These are phyloP conservation scores for Beauveria asiatica DNA, from an alignment of 2,329 filamentous ascomycete genomes.

Conservation along the genomic window DNA sequence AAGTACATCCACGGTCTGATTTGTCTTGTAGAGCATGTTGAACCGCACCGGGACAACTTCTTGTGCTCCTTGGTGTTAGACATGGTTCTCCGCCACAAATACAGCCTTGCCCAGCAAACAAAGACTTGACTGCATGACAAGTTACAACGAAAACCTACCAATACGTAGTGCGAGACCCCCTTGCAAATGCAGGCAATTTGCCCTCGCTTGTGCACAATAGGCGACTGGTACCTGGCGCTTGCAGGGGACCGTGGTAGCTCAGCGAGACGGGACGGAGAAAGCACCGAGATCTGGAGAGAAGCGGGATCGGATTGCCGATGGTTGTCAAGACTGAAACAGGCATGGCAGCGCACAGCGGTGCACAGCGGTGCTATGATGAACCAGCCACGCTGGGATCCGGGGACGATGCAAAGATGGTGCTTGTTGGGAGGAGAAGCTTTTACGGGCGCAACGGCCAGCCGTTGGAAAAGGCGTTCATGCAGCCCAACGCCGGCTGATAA, in stretches of 20 bases:
- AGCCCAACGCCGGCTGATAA: not conserved
- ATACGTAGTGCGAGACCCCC: not conserved
- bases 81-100: not conserved
- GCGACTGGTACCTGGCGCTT: constrained; percentile 2
- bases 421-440: not conserved
- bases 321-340: constrained; percentile 1
- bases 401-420: not conserved
- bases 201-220: not conserved
- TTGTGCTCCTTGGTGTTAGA: not conserved
- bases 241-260: not conserved
- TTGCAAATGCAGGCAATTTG: not conserved
- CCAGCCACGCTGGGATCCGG: constrained; percentile 2
- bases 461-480: not conserved
- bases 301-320: not conserved
- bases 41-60: not conserved
- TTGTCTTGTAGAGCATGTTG: not conserved
- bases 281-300: not conserved
- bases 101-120: not conserved
- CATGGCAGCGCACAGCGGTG: not conserved
- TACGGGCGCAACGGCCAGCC: not conserved
- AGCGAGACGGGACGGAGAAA: not conserved
- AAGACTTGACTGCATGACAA: not conserved
- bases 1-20: not conserved
- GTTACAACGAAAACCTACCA: not conserved
- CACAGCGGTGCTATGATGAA: not conserved